These are phyloP conservation scores for Venturia carpophila DNA, from an alignment of 2,329 filamentous ascomycete species.

Conservation along the genomic window DNA sequence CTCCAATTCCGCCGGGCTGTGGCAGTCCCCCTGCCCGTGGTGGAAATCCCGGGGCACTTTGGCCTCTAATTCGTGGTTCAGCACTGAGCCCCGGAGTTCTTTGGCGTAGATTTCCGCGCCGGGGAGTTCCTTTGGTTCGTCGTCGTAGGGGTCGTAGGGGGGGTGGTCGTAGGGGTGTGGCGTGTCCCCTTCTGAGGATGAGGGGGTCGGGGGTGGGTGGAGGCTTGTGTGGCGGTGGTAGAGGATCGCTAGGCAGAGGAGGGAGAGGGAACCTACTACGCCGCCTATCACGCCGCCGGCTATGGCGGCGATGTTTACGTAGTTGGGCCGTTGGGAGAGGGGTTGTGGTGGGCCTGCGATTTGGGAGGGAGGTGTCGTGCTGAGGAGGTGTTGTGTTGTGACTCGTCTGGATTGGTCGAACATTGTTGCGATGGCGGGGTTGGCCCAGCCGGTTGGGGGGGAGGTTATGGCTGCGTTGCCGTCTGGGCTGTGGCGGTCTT, in stretches of 20 bases:
- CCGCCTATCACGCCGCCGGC: slow-evolving; percentile 2
- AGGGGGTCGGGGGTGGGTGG: no score
- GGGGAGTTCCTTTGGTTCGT: background rate
- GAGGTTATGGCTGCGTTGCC: background rate
- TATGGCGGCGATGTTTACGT: background rate
- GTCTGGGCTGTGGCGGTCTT: background rate
- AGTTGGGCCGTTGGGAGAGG: background rate
- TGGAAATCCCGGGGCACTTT: background rate
- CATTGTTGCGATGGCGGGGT: slow-evolving; percentile 2
- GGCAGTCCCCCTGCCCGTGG: background rate
- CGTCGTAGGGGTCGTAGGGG: background rate
- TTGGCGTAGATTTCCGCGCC: background rate
- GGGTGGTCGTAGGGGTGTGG: background rate
- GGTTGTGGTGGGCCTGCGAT: background rate
- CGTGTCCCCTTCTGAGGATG: background rate
- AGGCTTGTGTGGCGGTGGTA: background rate
- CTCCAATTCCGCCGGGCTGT: background rate
- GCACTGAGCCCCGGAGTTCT: background rate
- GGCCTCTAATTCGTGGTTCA: background rate
- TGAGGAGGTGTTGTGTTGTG: background rate
- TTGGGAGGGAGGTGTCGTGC: background rate
- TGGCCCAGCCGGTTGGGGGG: background rate
- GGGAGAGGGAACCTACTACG: background rate
- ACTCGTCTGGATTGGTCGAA: background rate
- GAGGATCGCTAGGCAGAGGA: background rate